Evolutionary conservation across 1,139 yeast species (phyloP), one percentile per base, ranked within the genome.

Genomic region (Taphrina wiesneri): DNA sequence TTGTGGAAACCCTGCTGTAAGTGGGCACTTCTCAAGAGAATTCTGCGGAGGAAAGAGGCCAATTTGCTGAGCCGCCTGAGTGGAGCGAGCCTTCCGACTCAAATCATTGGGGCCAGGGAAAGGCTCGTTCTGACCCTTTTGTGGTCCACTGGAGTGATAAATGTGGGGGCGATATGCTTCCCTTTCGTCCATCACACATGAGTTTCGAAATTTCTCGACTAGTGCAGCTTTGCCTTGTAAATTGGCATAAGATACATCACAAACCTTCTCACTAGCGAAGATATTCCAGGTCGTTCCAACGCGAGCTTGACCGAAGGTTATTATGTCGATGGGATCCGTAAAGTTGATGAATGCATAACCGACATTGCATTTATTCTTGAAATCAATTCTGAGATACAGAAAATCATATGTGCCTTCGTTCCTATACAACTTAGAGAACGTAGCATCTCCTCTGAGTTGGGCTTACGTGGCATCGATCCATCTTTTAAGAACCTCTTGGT

Each of bases 381-480:
- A 82, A 71, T 82, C 85, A 68, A 82, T 81, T 66, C 85, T 76
- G 67, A 82, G 72, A 70, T 82, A 85, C 67, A 85, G 75, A 74
- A 84, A 84, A 71, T 83, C 85, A 71, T 83, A 84, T 65, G 83
- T 79, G 69, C 80, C 76, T 69, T 75, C 74, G 70, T 79, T 80
- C n/a, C 51, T 41, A 36, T 13, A 32, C 25, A 26, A 41, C 36
- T 62, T 25, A 32, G 2, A 28, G 3, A 2, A 2, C 2, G 53
- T 1, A 21, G n/a, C 1, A 26, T n/a, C n/a, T n/a, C n/a, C n/a
- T n/a, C n/a, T n/a, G n/a, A n/a, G n/a, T 7, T 15, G n/a, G 17
- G 25, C 52, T 25, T 54, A 47, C 43, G 84, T 80, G 34, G 72
- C 75, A 69, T 82, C 84, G 41, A 82, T 71, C 70, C 80, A 79